phyloP scores from a whole-genome alignment of 2,329 filamentous ascomycete genomes.

The Ustilaginoidea virens region DNA sequence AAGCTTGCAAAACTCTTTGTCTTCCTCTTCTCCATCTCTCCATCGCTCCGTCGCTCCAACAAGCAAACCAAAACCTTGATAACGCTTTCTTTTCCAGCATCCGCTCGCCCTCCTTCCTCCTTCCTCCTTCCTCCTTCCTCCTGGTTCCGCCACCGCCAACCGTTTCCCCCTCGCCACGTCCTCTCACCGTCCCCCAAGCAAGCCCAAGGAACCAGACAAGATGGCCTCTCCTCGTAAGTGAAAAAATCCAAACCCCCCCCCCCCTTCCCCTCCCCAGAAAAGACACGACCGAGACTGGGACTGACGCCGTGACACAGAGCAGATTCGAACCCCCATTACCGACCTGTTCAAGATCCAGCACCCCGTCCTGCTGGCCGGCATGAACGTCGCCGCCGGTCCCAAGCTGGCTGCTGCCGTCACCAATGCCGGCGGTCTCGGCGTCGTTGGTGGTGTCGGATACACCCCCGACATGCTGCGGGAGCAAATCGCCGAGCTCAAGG shows the following conservation, averaged over 20 bases:
- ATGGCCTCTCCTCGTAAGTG: constrained; percentile 9
- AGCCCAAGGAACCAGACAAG: constrained; percentile 2
- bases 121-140: neutral
- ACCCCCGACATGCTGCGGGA: constrained; percentile 94
- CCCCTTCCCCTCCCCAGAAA: neutral
- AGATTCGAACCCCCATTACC: constrained; percentile 77
- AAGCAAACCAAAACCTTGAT: no score
- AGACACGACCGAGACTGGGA: neutral
- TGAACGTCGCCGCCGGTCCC: constrained; percentile 97
- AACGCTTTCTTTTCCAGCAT: no score
- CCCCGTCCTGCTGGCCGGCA: constrained; percentile 86
- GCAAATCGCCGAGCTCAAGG: constrained; percentile 90
- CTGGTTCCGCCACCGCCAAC: no score
- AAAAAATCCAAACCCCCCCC: no score
- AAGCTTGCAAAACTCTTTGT: neutral
- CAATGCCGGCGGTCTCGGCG: constrained; percentile 90
- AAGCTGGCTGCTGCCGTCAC: constrained; percentile 94
- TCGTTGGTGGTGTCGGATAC: constrained; percentile 91
- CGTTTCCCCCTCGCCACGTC: no score
- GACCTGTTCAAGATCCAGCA: constrained; percentile 98
- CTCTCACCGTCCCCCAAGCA: no score
- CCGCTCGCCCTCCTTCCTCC: neutral
- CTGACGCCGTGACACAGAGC: constrained; percentile 13
- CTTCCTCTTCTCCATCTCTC: neutral
- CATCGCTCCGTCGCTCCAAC: no score